Evolutionary conservation across 2,329 filamentous ascomycete genomes (phyloP), one percentile per base, ranked within the genome.

Genomic region (Apiospora kogelbergensis): DNA sequence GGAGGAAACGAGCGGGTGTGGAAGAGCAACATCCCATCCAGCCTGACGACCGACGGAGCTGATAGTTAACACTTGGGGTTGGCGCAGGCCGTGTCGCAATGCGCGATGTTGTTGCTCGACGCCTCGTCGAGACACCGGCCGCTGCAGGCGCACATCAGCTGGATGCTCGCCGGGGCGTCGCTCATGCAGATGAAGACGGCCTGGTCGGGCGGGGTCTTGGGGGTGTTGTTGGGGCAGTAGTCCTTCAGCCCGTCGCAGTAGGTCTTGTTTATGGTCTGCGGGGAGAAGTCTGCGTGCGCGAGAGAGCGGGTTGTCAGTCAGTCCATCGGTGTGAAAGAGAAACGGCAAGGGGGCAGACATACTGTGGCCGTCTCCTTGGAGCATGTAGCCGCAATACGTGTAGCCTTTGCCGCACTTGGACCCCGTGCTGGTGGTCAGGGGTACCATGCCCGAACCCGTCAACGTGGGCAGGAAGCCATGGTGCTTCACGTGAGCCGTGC

Each of bases 351-450:
- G 44, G n/a, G 26, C 30, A 63, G 20, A 45, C 24, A 46, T 73
- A 78, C 77, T 75, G 30, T 79, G 77, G 2, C 73, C 74, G 22
- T 65, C 68, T 6, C 68, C 63, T 22, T 73, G 74, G 46, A 78
- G 72, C 74, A 77, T 77, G 65, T 76, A 78, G 2, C 76, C 76
- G 67, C 76, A 78, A 68, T 78, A 78, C 7, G 76, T 79, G 68
- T 75, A 79, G 5, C 76, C 77, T 63, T 78, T 77, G 15, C 76
- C 76, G n/a, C 77, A 79, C 42, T 75, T 76, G 5, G 75, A 63
- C 45, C 64, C 37, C 11, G 71, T 45, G 33, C 30, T 37, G 67
- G 65, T 26, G 24, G 40, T 33, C 48, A 60, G n/a, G 46, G 65
- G 68, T 4, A 48, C 48, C 3, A 30, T 15, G 24, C 30, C 63